Percentiles rank a stretch among this genome's conserved stretches.
Conservation (phyloP, 2,329 filamentous ascomycete species). For the Sordariomycetes sp. region DNA sequence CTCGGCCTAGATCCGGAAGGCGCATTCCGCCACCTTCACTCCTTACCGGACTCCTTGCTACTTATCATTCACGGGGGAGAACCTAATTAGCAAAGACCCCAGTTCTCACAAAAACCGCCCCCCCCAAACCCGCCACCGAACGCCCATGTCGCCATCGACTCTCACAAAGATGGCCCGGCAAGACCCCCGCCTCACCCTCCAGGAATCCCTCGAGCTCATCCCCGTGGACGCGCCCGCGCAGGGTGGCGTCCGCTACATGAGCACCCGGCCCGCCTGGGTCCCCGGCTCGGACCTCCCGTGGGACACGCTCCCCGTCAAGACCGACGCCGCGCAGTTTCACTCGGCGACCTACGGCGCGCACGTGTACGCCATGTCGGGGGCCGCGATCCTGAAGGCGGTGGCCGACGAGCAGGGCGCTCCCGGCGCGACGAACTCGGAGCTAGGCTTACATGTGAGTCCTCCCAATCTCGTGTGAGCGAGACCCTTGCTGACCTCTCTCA, state of each 20-base stretch:
- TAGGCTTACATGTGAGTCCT: slow-evolving; percentile 25
- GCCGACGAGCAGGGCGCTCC: not conserved
- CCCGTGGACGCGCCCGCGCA: not conserved
- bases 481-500: slow-evolving; percentile 12
- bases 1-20: too few relatives aligned
- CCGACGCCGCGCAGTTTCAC: not conserved
- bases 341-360: slow-evolving; percentile 6
- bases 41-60: too few relatives aligned
- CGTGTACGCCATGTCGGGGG: slow-evolving; percentile 5
- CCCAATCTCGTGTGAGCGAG: not conserved
- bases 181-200: slow-evolving; percentile 5
- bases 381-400: not conserved
- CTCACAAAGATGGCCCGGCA: not conserved
- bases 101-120: too few relatives aligned
- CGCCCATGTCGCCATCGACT: not conserved
- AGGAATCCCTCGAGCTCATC: slow-evolving; percentile 6
- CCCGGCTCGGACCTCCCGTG: slow-evolving; percentile 4
- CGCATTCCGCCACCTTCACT: too few relatives aligned
- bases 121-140: not conserved
- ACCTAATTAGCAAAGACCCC: too few relatives aligned
- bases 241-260: not conserved
- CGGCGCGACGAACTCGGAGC: not conserved
- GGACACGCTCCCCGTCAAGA: not conserved
- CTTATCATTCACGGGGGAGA: too few relatives aligned
- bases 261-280: slow-evolving; percentile 2